These are phyloP conservation scores for Periconia macrospinosa DNA, from an alignment of 2,329 filamentous ascomycete species.

Conservation along the genomic window DNA sequence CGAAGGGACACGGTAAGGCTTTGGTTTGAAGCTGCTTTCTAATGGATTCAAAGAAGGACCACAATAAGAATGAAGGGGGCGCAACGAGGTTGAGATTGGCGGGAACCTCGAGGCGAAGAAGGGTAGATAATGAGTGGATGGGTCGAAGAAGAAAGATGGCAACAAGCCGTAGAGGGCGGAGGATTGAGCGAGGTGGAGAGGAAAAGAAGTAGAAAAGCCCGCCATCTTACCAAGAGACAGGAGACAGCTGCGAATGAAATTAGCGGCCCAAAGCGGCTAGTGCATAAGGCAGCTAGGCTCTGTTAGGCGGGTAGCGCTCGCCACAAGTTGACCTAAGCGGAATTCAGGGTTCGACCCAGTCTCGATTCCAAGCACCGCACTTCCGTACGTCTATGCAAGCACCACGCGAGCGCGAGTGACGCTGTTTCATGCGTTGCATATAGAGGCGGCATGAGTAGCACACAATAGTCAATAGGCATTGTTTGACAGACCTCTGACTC, in stretches of 20 bases:
- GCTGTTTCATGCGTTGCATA: no score
- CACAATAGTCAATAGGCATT: no score
- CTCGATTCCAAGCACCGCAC: no score
- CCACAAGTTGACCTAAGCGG: no score
- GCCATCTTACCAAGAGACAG: slow-evolving; percentile 38
- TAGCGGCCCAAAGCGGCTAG: slow-evolving; percentile 24
- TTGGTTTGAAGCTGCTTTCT: slow-evolving; percentile 31
- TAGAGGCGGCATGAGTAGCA: no score
- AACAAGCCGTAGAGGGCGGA: slow-evolving; percentile 21
- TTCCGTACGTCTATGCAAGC: no score
- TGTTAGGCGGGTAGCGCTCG: no score
- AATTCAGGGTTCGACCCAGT: no score
- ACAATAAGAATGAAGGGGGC: slow-evolving; percentile 42
- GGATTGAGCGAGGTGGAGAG: slow-evolving; percentile 18
- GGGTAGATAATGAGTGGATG: slow-evolving; percentile 40
- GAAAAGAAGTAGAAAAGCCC: slow-evolving; percentile 17
- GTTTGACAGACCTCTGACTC: no score
- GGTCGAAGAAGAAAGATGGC: slow-evolving; percentile 35
- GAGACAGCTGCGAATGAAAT: slow-evolving; percentile 40
- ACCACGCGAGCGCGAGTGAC: no score
- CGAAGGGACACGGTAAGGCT: slow-evolving; percentile 7
- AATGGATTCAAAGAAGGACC: slow-evolving; percentile 39
- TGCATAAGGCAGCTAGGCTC: slow-evolving; percentile 6
- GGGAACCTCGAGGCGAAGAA: slow-evolving; percentile 36
- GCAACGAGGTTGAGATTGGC: slow-evolving; percentile 37